Percentiles rank a stretch among this genome's conserved stretches.
Conservation (phyloP, 106 monocot species). For the Dactylorhiza incarnata region DNA sequence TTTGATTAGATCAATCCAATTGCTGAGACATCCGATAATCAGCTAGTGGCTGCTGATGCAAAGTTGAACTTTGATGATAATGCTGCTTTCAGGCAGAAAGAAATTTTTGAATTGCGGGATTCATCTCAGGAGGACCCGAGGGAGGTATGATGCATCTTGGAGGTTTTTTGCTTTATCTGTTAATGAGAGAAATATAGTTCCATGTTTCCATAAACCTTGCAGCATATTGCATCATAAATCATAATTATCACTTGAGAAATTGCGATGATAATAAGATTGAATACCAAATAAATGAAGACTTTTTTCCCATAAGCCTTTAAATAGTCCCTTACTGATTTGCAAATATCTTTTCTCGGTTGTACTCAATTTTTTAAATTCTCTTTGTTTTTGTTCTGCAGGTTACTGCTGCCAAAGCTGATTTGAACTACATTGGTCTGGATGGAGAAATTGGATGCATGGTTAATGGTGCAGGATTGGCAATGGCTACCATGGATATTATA, state of each 20-base stretch:
- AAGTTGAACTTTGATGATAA: constrained; percentile 99
- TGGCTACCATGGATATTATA: constrained; percentile 99
- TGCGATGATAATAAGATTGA: background rate
- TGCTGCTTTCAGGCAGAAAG: constrained; percentile 87
- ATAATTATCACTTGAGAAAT: background rate
- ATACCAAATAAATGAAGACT: background rate
- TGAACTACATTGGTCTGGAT: constrained; percentile 74
- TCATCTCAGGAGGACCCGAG: constrained; percentile 91
- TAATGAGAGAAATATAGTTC: background rate
- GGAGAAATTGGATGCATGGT: constrained; percentile 99
- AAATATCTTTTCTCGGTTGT: background rate
- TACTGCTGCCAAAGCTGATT: constrained; percentile 71
- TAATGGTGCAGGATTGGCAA: constrained; percentile 95
- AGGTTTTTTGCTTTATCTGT: background rate
- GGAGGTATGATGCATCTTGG: constrained; percentile 41
- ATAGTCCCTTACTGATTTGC: background rate
- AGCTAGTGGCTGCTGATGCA: constrained; percentile 95
- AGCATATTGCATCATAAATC: background rate
- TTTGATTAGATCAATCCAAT: constrained; percentile 79
- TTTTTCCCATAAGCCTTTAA: background rate
- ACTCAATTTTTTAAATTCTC: background rate
- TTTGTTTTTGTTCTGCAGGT: constrained; percentile 34
- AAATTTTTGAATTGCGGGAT: constrained; percentile 85
- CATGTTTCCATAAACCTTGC: background rate
- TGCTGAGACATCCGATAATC: constrained; percentile 88